Base-by-base conservation (phyloP, 257 asterid species). In the Nicotiana paniculata region DNA sequence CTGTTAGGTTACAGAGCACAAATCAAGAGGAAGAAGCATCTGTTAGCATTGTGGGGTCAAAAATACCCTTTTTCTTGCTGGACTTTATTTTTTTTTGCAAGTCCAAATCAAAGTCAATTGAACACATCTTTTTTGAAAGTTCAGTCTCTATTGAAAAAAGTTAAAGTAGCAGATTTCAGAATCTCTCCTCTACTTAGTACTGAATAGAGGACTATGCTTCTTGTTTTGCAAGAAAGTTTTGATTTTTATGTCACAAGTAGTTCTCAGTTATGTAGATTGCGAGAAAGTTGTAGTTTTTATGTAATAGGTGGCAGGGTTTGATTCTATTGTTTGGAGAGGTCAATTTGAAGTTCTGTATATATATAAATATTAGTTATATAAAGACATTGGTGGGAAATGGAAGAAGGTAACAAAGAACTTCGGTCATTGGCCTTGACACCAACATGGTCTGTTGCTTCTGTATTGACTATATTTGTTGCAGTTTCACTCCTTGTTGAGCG, bases 361-460 rank as follows among this genome's bases (percentile, higher is more conserved):
- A 28, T 28, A 28, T 28, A 28, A 21, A 1, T 28, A 28, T 28
- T 28, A 28, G 30, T 28, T 28, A 28, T 28, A 28, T 28, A 28
- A 28, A 28, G 1, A 28, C 30, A 28, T 28, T 28, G 30, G 30
- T 8, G 43, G 7, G 43, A 37, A 37, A 43, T 43, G 51, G 93
- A 91, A 15, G 95, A 87, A 51, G 84, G 77, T 78, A 82, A 68
- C 5, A 75, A 86, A 82, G 98, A 94, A 87, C 84, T 86, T 64
- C 88, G 99, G 91, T 94, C 99, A 13, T 68, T 96, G 85, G 97
- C 97, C 35, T 89, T 92, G 84, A 96, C 99, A 80, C 99, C 99
- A 55, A 96, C 99, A 70, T 96, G 99, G 99, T 96, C 99, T 35
- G 99, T 96, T 85, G 98, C 98, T 79, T 78, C 97, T 77, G 98